Evolutionary conservation across 345 rosid genomes (phyloP).

Genomic region (Rhodomyrtus tomentosa): DNA sequence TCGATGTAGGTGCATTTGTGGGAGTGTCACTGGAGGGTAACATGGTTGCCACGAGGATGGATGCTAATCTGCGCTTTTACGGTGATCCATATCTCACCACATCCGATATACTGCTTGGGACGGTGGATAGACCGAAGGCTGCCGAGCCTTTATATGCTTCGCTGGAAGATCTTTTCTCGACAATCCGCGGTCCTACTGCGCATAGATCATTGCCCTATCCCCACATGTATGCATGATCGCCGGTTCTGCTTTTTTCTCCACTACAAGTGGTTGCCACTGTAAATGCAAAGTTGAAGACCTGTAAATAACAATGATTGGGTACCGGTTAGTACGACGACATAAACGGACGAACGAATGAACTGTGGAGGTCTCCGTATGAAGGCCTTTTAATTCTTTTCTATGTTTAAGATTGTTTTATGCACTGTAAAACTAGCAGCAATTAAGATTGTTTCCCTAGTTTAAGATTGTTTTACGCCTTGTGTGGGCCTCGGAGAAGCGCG

Average conservation of each 20-base stretch:
- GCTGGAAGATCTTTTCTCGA: constrained; percentile 50
- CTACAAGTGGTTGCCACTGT: not conserved
- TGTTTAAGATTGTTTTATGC: not conserved
- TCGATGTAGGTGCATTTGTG: constrained; percentile 73
- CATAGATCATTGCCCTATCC: constrained; percentile 11
- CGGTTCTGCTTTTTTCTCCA: not conserved
- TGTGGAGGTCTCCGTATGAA: not conserved
- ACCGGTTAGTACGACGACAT: not conserved
- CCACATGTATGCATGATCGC: constrained; percentile 3
- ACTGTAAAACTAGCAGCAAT: not conserved
- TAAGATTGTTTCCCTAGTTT: not conserved
- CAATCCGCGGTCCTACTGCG: not conserved
- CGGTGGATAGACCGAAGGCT: constrained; percentile 77
- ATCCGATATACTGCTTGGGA: constrained; percentile 70
- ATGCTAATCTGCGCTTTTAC: constrained; percentile 68
- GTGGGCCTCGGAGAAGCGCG: not conserved
- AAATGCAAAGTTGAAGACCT: not conserved
- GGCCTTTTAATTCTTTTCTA: not conserved
- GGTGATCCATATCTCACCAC: constrained; percentile 91
- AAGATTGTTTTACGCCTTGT: not conserved
- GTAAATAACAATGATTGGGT: not conserved
- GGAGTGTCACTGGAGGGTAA: constrained; percentile 96
- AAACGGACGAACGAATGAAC: not conserved
- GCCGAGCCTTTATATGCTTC: constrained; percentile 78
- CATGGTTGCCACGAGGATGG: constrained; percentile 73